phyloP scores from a whole-genome alignment of 495 filamentous ascomycete species.

The Apiosordaria backusii region DNA sequence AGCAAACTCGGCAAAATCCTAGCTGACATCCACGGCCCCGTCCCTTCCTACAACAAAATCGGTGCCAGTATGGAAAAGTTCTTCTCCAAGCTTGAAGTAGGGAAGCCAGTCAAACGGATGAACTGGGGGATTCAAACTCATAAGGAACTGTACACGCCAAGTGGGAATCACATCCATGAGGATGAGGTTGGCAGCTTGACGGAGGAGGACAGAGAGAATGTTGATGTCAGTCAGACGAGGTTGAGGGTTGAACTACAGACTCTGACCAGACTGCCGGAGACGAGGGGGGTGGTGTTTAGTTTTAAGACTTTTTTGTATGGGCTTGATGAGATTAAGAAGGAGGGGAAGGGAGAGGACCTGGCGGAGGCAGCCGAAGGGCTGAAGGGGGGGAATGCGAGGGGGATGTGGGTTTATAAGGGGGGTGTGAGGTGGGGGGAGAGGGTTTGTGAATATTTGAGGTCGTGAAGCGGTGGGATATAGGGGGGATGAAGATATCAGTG shows the following conservation, averaged over 20 bases:
- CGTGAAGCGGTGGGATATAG: no score
- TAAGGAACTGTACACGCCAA: constrained; percentile 52
- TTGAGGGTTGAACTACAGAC: constrained; percentile 75
- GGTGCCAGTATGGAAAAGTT: constrained; percentile 74
- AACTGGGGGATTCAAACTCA: constrained; percentile 68
- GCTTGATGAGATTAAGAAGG: constrained; percentile 62
- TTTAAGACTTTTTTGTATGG: constrained; percentile 81
- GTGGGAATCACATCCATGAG: constrained; percentile 48
- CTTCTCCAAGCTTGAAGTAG: constrained; percentile 57
- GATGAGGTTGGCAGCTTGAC: constrained; percentile 31
- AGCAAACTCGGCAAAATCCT: constrained; percentile 61
- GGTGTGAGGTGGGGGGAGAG: constrained; percentile 62
- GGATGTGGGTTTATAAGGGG: constrained; percentile 67
- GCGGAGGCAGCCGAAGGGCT: constrained; percentile 72
- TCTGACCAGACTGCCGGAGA: constrained; percentile 65
- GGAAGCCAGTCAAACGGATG: constrained; percentile 51
- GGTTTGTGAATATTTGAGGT: constrained; percentile 56
- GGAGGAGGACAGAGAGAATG: constrained; percentile 39
- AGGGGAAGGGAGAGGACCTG: constrained; percentile 62
- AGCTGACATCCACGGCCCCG: constrained; percentile 64
- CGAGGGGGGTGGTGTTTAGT: constrained; percentile 65
- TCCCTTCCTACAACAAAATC: constrained; percentile 70
- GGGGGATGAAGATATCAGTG: no score
- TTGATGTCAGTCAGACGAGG: constrained; percentile 50
- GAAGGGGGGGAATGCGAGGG: constrained; percentile 61